Evolutionary conservation across 1,284 basidiomycete species (phyloP), one percentile per base, ranked within the genome.

Genomic region (Inonotus hispidus): DNA sequence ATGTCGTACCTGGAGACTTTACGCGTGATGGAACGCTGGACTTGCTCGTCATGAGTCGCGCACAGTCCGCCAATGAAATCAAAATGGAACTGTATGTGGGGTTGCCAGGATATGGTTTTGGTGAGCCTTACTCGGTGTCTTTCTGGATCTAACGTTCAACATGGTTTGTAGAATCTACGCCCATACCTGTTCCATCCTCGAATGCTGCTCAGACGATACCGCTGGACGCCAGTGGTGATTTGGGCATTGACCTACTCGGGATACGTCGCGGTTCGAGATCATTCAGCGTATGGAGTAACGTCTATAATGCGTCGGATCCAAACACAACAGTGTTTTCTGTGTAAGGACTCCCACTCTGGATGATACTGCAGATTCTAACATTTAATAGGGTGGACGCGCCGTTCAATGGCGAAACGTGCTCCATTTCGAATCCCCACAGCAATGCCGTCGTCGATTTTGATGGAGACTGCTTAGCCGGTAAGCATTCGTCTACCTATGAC

Each of bases 401-500:
- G 8, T 82, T 94, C 65, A 72, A 81, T 35, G 85, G 82, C 11
- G 66, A 74, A 19, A 82, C 83, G 46, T 99, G 97, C 74, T 82
- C 77, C 13, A 72, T 96, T 11, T 83, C 91, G 2, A 85, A 88
- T 66, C 95, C 95, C 0, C 97, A 99, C 72, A 95, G 90, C 70
- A 97, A 95, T 71, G 94, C 95, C 0, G 90, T 94, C n/a, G 82
- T 98, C 16, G 96, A 99, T 71, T 76, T 99, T 53, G 87, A 99
- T 66, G 96, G 96, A 13, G 96, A 99, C 72, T 99, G 97, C 72
- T 79, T 98, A 5, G 93, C 94, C 63, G 92, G 92, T 90, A 64
- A 92, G 92, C 90, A 56, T 49, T 79, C 69, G 19, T 43, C 55
- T 45, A 19, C 37, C 32, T 16, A 37, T 8, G 39, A 11, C 61